Evolutionary conservation across 306 rosid genomes (phyloP).

Genomic region (Oxytropis ochrocephala): DNA sequence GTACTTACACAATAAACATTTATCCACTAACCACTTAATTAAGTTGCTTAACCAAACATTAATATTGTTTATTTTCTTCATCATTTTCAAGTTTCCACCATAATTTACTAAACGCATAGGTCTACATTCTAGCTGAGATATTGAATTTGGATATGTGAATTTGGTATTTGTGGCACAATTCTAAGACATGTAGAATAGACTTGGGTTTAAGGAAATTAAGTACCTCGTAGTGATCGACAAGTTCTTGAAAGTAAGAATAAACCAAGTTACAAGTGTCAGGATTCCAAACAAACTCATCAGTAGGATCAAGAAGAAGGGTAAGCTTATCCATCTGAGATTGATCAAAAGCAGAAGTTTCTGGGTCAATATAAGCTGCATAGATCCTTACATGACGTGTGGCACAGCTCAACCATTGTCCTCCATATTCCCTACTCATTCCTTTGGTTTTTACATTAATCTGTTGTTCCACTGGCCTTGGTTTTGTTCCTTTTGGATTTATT

Average conservation of each 20-base stretch:
- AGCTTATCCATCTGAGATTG: conserved; percentile 96
- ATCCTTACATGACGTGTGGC: conserved; percentile 49
- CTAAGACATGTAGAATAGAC: neutral
- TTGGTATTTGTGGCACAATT: neutral
- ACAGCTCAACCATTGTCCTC: conserved; percentile 63
- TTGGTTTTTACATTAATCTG: conserved; percentile 70
- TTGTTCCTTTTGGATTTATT: conserved; percentile 36
- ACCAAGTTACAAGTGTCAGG: conserved; percentile 64
- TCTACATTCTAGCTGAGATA: neutral
- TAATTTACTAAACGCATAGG: neutral
- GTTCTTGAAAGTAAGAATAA: conserved; percentile 84
- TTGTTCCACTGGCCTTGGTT: conserved; percentile 74
- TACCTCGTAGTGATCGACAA: conserved; percentile 96
- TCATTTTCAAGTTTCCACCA: neutral
- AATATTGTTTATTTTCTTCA: neutral
- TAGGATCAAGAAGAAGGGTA: conserved; percentile 77
- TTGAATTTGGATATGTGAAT: neutral
- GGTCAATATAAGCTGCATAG: conserved; percentile 85
- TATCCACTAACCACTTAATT: too few species aligned
- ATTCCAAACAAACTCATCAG: conserved; percentile 88
- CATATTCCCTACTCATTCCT: conserved; percentile 78
- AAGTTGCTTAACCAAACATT: too few species aligned
- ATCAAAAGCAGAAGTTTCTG: conserved; percentile 70
- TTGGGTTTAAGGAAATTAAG: neutral
- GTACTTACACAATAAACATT: too few species aligned